phyloP scores from a whole-genome alignment of 495 filamentous ascomycete genomes.

The Penicillium fimorum region DNA sequence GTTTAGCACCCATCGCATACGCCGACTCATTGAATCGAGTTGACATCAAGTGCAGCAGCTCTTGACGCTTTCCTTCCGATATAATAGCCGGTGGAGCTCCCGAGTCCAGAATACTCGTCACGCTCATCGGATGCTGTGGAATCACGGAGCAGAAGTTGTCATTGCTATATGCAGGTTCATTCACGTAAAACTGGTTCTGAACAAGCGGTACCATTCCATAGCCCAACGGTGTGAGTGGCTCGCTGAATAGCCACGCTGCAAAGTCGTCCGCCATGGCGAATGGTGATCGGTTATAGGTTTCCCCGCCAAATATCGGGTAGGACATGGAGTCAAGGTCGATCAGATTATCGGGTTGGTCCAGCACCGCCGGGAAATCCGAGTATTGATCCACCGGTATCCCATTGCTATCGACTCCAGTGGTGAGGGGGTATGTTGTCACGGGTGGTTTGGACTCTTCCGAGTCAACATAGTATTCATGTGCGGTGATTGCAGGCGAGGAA shows the following conservation, averaged over 20 bases:
- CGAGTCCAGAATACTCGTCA: slow-evolving; percentile 85
- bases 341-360: slow-evolving; percentile 22
- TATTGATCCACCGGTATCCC: slow-evolving; percentile 28
- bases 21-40: slow-evolving; percentile 79
- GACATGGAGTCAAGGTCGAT: slow-evolving; percentile 62
- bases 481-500: slow-evolving; percentile 24
- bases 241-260: slow-evolving; percentile 86
- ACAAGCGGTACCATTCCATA: slow-evolving; percentile 42
- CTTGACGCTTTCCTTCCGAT: slow-evolving; percentile 82
- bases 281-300: slow-evolving; percentile 80
- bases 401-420: slow-evolving; percentile 27
- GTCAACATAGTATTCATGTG: slow-evolving; percentile 21
- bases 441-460: slow-evolving; percentile 17
- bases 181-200: slow-evolving; percentile 41
- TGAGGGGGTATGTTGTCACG: slow-evolving; percentile 26
- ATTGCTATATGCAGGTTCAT: slow-evolving; percentile 40
- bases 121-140: slow-evolving; percentile 77
- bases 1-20: slow-evolving; percentile 68
- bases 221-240: slow-evolving; percentile 42
- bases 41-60: slow-evolving; percentile 82
- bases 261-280: slow-evolving; percentile 91
- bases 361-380: slow-evolving; percentile 22
- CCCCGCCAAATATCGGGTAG: slow-evolving; percentile 80
- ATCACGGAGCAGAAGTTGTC: slow-evolving; percentile 38
- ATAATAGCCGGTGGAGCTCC: slow-evolving; percentile 74